Percentiles rank a stretch among this genome's conserved stretches.
phyloP scores from a whole-genome alignment of 805 yeast species.

The Pichia scutulata region DNA sequence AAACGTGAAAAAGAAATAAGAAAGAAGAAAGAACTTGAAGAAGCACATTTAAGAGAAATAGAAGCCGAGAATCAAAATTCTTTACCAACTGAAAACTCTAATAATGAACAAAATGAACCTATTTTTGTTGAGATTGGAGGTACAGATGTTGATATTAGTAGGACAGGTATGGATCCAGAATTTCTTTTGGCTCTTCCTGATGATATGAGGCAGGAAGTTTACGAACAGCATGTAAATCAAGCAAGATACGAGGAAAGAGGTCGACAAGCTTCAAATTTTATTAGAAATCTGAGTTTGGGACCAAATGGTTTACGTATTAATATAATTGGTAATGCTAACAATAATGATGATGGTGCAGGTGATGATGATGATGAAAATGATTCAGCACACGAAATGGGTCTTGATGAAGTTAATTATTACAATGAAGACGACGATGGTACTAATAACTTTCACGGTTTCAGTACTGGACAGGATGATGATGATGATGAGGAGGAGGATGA shows the following conservation, averaged over 20 bases:
- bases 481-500: slow-evolving; percentile 16
- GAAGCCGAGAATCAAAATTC: slow-evolving; percentile 24
- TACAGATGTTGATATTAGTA: slow-evolving; percentile 73
- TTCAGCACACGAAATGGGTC: slow-evolving; percentile 16
- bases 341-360: slow-evolving; percentile 12
- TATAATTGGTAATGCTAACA: slow-evolving; percentile 24
- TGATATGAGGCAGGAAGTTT: slow-evolving; percentile 87
- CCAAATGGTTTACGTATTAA: slow-evolving; percentile 7
- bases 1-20: slow-evolving; percentile 14
- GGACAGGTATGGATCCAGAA: slow-evolving; percentile 88
- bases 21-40: slow-evolving; percentile 29
- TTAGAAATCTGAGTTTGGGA: slow-evolving; percentile 5
- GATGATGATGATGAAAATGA: slow-evolving; percentile 8
- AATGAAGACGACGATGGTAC: slow-evolving; percentile 17
- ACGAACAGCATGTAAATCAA: slow-evolving; percentile 75
- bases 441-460: not conserved
- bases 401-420: slow-evolving; percentile 18
- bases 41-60: slow-evolving; percentile 20
- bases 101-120: slow-evolving; percentile 34
- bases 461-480: slow-evolving; percentile 11
- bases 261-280: slow-evolving; percentile 2
- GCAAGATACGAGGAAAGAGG: slow-evolving; percentile 48
- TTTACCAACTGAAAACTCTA: slow-evolving; percentile 11
- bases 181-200: slow-evolving; percentile 86
- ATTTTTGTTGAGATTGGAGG: slow-evolving; percentile 69